Conservation (phyloP, 495 filamentous ascomycete species). For the Evansstolkia leycettana region DNA sequence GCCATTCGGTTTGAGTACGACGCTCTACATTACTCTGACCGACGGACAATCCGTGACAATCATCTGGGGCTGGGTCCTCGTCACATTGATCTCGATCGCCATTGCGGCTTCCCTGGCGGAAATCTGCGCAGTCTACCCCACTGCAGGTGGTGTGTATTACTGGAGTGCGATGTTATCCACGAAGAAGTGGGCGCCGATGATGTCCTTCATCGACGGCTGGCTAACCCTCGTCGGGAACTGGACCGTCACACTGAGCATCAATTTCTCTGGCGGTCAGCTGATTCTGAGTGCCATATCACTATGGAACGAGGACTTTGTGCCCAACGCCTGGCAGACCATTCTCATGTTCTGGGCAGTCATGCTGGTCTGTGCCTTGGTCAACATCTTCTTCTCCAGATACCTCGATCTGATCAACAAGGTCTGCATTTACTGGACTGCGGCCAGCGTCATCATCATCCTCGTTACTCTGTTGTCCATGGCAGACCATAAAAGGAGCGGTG, state of each 20-base stretch:
- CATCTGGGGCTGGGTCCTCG: constrained; percentile 59
- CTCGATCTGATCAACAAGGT: constrained; percentile 56
- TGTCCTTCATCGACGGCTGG: constrained; percentile 65
- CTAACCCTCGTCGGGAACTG: constrained; percentile 65
- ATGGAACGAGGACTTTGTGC: constrained; percentile 48
- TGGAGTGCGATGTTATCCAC: constrained; percentile 57
- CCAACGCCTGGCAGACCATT: constrained; percentile 50
- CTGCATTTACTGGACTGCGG: constrained; percentile 54
- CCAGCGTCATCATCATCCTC: constrained; percentile 48
- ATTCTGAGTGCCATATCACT: constrained; percentile 49
- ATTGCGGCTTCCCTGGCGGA: constrained; percentile 66
- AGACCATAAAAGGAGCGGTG: constrained; percentile 33
- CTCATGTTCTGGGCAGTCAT: constrained; percentile 56
- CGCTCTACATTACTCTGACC: constrained; percentile 54
- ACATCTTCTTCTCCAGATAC: constrained; percentile 44
- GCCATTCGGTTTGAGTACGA: constrained; percentile 59
- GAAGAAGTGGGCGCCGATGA: constrained; percentile 45
- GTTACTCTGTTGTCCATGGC: constrained; percentile 47
- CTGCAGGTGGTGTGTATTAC: constrained; percentile 57
- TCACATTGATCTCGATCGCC: constrained; percentile 56
- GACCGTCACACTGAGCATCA: constrained; percentile 37
- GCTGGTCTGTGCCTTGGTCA: constrained; percentile 41
- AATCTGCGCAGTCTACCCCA: constrained; percentile 63
- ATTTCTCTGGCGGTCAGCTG: constrained; percentile 42
- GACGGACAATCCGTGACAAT: constrained; percentile 54